These are phyloP conservation scores for Beta vulgaris DNA, from an alignment of 148 eudicot genomes.

Conservation along the genomic window DNA sequence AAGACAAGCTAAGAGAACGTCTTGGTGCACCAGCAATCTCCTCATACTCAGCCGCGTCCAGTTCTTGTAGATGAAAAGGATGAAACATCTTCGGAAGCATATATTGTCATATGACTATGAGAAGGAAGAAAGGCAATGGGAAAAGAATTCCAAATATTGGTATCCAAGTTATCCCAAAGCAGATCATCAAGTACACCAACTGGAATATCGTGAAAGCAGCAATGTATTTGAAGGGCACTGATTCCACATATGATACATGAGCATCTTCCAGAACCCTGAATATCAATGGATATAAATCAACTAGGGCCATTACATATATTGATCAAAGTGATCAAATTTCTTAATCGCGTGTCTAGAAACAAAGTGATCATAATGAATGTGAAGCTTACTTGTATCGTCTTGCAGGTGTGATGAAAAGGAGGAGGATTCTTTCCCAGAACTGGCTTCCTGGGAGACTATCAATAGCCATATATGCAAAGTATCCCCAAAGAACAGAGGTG, in stretches of 20 bases:
- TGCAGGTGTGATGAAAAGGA: constrained; percentile 61
- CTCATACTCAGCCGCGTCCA: constrained; percentile 83
- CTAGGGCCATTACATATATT: no score
- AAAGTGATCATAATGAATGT: no score
- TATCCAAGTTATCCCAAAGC: constrained; percentile 85
- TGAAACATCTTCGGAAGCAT: constrained; percentile 62
- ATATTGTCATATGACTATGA: constrained; percentile 54
- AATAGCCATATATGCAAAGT: constrained; percentile 84
- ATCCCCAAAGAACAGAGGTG: constrained; percentile 93
- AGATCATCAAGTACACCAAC: constrained; percentile 45
- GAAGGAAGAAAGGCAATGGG: constrained; percentile 69
- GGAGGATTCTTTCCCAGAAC: constrained; percentile 75
- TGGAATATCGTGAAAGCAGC: constrained; percentile 59
- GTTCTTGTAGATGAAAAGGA: constrained; percentile 47
- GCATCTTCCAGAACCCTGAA: constrained; percentile 61
- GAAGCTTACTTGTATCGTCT: constrained; percentile 66
- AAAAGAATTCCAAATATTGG: constrained; percentile 74
- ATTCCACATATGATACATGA: constrained; percentile 70
- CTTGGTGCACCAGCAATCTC: constrained; percentile 51
- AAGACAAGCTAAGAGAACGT: constrained; percentile 34
- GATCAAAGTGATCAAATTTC: no score
- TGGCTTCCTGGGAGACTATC: constrained; percentile 90
- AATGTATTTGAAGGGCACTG: constrained; percentile 66
- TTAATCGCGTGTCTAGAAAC: no score
- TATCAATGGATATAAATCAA: background rate